phyloP scores from a whole-genome alignment of 257 asterid genomes.

The Rauvolfia tetraphylla region DNA sequence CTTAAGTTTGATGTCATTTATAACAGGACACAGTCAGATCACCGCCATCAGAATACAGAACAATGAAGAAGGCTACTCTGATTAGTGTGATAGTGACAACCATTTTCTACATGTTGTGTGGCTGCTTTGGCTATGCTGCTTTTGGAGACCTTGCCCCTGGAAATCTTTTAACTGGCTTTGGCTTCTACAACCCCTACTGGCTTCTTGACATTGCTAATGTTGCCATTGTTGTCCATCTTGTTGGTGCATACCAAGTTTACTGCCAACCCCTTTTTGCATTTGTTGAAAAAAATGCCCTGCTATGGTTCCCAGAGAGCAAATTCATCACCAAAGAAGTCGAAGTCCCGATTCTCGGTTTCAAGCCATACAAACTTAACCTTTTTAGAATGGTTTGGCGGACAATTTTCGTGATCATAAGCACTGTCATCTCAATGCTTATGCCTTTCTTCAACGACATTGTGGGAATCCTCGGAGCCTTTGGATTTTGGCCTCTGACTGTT shows the following conservation, averaged over 20 bases:
- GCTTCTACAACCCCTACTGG: constrained; percentile 87
- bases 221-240: constrained; percentile 70
- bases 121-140: constrained; percentile 89
- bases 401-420: constrained; percentile 56
- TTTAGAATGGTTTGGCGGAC: constrained; percentile 72
- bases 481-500: constrained; percentile 89
- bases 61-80: constrained; percentile 77
- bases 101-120: constrained; percentile 85
- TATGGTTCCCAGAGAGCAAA: constrained; percentile 45
- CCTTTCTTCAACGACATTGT: constrained; percentile 84
- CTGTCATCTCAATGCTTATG: constrained; percentile 66
- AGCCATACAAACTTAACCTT: constrained; percentile 39
- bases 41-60: constrained; percentile 70
- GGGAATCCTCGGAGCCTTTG: constrained; percentile 80
- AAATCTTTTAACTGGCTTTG: constrained; percentile 82
- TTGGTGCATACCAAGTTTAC: constrained; percentile 89
- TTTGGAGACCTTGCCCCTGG: constrained; percentile 86
- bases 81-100: constrained; percentile 70
- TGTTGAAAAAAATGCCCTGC: constrained; percentile 51
- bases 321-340: constrained; percentile 42
- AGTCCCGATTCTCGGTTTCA: constrained; percentile 47
- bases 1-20: background rate
- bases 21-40: constrained; percentile 72
- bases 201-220: constrained; percentile 78
- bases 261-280: constrained; percentile 88